Evolutionary conservation across 2,329 filamentous ascomycete species (phyloP).

Genomic region (Hymenoscyphus fructigenus): DNA sequence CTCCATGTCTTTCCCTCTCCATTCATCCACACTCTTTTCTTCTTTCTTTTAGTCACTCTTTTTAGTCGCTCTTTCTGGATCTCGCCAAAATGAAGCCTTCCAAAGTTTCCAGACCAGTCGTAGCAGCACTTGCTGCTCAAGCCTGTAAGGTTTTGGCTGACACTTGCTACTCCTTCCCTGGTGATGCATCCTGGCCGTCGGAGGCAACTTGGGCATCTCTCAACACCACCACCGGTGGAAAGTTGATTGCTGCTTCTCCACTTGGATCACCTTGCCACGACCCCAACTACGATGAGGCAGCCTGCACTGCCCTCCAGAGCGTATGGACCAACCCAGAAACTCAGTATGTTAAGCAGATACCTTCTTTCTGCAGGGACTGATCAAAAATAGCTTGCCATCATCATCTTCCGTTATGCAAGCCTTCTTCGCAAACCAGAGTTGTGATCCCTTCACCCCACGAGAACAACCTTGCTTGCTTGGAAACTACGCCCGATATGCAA

Average conservation of each 20-base stretch:
- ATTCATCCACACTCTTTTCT: background rate
- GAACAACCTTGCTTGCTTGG: constrained; percentile 40
- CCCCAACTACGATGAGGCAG: constrained; percentile 22
- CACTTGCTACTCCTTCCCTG: constrained; percentile 20
- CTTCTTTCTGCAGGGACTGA: background rate
- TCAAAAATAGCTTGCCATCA: constrained; percentile 35
- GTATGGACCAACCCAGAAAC: constrained; percentile 14
- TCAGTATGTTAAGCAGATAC: constrained; percentile 14
- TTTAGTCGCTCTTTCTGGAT: background rate
- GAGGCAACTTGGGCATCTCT: constrained; percentile 16
- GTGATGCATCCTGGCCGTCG: constrained; percentile 24
- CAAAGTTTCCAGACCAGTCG: background rate
- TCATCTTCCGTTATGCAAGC: constrained; percentile 44
- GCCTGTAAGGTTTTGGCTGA: background rate
- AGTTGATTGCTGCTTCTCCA: constrained; percentile 20
- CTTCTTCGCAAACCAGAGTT: constrained; percentile 42
- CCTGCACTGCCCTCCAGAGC: constrained; percentile 19
- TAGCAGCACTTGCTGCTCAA: background rate
- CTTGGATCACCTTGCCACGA: constrained; percentile 23
- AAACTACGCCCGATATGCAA: constrained; percentile 38
- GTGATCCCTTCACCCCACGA: constrained; percentile 38
- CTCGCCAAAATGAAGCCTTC: background rate
- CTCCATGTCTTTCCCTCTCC: background rate
- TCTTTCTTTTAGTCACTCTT: background rate
- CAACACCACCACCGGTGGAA: constrained; percentile 21